phyloP scores from a whole-genome alignment of 441 rosid species.

The Pelargonium australe region DNA sequence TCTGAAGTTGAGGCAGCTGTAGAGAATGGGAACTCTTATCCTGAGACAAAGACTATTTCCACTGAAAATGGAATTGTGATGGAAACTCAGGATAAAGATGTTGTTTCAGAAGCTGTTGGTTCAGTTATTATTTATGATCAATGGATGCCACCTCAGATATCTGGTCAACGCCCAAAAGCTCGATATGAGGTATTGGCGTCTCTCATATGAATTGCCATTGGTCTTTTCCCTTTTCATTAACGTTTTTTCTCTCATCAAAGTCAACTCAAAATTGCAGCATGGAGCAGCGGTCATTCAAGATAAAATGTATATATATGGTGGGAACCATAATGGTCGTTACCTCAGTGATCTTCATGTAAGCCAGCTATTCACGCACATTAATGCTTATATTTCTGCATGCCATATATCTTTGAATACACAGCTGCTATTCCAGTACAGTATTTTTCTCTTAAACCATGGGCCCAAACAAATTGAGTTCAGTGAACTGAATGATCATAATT shows the following conservation, averaged over 20 bases:
- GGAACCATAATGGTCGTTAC: constrained; percentile 98
- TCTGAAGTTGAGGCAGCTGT: constrained; percentile 47
- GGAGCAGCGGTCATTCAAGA: constrained; percentile 88
- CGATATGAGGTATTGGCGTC: constrained; percentile 71
- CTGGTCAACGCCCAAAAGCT: constrained; percentile 80
- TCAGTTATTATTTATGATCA: constrained; percentile 72
- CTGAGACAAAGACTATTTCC: constrained; percentile 63
- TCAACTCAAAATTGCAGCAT: constrained; percentile 50
- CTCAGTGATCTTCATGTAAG: constrained; percentile 94
- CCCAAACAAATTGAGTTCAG: not conserved
- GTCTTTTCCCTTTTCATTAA: constrained; percentile 16
- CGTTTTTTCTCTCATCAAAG: constrained; percentile 25
- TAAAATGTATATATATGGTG: constrained; percentile 90
- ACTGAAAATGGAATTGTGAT: constrained; percentile 55
- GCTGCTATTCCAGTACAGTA: not conserved
- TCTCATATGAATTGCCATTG: constrained; percentile 12
- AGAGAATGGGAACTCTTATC: constrained; percentile 59
- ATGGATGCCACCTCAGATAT: constrained; percentile 74
- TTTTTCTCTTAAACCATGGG: constrained; percentile 1
- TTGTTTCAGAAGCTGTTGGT: constrained; percentile 70
- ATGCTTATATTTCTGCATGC: constrained; percentile 2
- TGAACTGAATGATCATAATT: constrained; percentile 4
- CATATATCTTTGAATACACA: not conserved
- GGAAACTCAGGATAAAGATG: constrained; percentile 84
- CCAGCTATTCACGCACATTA: constrained; percentile 13